Evolutionary conservation across 2,329 filamentous ascomycete species (phyloP), one percentile per base, ranked within the genome.

Genomic region (Stagonosporopsis cucurbitacearum): DNA sequence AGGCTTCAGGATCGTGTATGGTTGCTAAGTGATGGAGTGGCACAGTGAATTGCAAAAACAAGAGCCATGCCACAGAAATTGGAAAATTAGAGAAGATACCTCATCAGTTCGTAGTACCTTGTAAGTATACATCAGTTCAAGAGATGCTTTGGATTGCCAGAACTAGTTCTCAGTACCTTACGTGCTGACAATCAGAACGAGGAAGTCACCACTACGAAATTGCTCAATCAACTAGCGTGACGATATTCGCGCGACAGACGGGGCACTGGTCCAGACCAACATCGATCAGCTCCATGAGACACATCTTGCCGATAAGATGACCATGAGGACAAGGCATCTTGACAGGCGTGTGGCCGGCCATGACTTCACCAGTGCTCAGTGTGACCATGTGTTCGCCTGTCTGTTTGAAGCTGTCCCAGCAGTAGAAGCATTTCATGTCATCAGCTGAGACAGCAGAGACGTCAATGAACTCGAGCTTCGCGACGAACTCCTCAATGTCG

Each of bases 1-100:
- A 36, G 71, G 71, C 2, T 73, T 68, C 41, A 63, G 67, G 26
- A 42, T 73, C 3, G 63, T 65, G 20, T 58, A 56, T 46, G 66
- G 65, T 15, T 72, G 69, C 46, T 72, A 42, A 68, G 44, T 2
- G 2, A 25, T 11, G 13, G 25, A 15, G 5, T 37, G n/a, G 17
- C 35, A 37, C 35, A 37, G 12, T 15, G 25, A 3, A 32, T 32
- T 11, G 26, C 26, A 11, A 5, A 11, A 30, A 3, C 4, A 11
- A 30, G 9, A 30, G 6, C 3, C 9, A 3, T 30, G 26, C 9
- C 30, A 15, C 13, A 32, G 30, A 32, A 6, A 15, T 2, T 2
- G 3, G 30, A 15, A 4, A 13, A 32, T 32, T n/a, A n/a, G n/a
- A 13, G 11, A 13, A 32, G 6, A 13, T 32, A 15, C n/a, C 4